Evolutionary conservation across 345 rosid genomes (phyloP), one percentile per base, ranked within the genome.

Genomic region (Boechera retrofracta): DNA sequence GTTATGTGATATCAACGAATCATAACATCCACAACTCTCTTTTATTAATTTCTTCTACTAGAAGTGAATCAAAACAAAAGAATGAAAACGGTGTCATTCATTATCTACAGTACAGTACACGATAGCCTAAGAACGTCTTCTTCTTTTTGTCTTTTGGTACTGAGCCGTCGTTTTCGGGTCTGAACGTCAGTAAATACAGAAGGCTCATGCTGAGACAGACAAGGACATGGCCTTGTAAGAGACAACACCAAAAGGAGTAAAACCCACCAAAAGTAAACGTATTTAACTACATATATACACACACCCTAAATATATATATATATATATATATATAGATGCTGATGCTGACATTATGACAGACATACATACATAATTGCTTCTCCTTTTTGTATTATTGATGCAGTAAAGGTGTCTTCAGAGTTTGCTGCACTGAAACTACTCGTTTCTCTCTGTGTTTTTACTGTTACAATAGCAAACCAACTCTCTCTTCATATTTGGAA

Each of bases 181-280:
- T 66, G 73, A 38, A 72, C 73, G 72, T 47, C 76, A 77, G 76
- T 78, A 65, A 78, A 58, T 72, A 69, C 35, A 39, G 73, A 72
- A 77, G 81, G 62, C 67, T 77, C 78, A 79, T 79, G 82, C 82
- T 73, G 75, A 73, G 47, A 61, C 66, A 74, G 82, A 79, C 35
- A 79, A 53, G 1, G 82, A 79, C 75, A 67, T 62, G 82, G 73
- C 82, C 75, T 74, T 74, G 75, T 36, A 68, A 79, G 78, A 73
- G 70, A 79, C 79, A 69, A 67, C 74, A 62, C 78, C 70, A 73
- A 73, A 67, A 72, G 71, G 45, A 66, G 82, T 73, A 52, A 73
- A 78, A 71, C 49, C 68, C 65, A 42, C 36, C 78, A 60, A 67
- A 72, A 60, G 58, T 57, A 45, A 71, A 52, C 6, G 18, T 16